Percentiles rank a stretch among this genome's conserved stretches.
Evolutionary conservation across 768 basidiomycete genomes (phyloP).

Genomic region (Infundibulicybe gibba): DNA sequence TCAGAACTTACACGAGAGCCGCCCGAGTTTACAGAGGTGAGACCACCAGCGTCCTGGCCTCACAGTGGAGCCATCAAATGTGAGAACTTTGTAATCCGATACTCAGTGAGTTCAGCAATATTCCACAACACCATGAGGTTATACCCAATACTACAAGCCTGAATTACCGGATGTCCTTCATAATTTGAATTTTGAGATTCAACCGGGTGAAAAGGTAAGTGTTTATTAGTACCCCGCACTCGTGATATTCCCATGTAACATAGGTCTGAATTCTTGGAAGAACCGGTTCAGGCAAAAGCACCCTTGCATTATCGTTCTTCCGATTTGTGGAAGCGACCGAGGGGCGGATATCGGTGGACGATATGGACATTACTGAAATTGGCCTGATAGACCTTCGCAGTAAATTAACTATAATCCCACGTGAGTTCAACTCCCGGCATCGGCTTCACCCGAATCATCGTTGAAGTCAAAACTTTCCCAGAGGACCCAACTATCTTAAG

Average conservation of each 20-base stretch:
- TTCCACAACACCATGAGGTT: background rate
- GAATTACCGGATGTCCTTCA: slow-evolving; percentile 87
- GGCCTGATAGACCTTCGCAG: slow-evolving; percentile 82
- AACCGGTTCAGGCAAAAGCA: slow-evolving; percentile 78
- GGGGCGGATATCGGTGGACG: slow-evolving; percentile 74
- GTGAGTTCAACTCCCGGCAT: slow-evolving; percentile 31
- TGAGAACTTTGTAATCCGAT: slow-evolving; percentile 72
- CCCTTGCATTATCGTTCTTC: slow-evolving; percentile 78
- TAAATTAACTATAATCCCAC: slow-evolving; percentile 65
- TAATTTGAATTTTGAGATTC: slow-evolving; percentile 67
- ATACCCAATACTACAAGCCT: slow-evolving; percentile 47
- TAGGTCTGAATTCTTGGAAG: slow-evolving; percentile 71
- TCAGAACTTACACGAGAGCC: slow-evolving; percentile 76
- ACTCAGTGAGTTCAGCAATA: slow-evolving; percentile 51
- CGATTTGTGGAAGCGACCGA: slow-evolving; percentile 84
- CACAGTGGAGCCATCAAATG: slow-evolving; percentile 63
- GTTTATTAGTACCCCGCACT: background rate
- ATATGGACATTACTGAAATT: slow-evolving; percentile 70
- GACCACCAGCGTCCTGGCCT: slow-evolving; percentile 83
- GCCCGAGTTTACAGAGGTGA: slow-evolving; percentile 81
- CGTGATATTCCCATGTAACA: background rate
- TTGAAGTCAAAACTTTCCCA: no score
- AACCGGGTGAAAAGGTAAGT: slow-evolving; percentile 72
- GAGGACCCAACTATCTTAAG: slow-evolving; percentile 85
- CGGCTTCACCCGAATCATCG: no score